Conservation (phyloP, 345 rosid species). For the Eucalyptus cloeziana region DNA sequence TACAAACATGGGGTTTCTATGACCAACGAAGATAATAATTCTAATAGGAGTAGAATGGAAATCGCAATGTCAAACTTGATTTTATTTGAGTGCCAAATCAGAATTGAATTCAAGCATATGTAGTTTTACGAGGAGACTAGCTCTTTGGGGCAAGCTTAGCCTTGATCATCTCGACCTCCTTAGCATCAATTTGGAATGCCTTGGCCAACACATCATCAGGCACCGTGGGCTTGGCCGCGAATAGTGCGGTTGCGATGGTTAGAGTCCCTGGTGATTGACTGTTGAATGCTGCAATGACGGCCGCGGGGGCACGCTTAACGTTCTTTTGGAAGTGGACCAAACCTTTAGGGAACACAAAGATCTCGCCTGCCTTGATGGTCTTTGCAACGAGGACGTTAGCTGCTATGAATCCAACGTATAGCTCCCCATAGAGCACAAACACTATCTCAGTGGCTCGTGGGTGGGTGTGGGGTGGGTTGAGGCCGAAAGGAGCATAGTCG, state of each 20-base stretch:
- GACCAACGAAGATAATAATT: background rate
- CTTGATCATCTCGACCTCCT: slow-evolving; percentile 24
- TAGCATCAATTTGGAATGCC: slow-evolving; percentile 27
- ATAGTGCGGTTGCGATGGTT: slow-evolving; percentile 25
- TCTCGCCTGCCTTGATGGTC: slow-evolving; percentile 31
- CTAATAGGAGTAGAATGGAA: background rate
- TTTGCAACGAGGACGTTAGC: slow-evolving; percentile 27
- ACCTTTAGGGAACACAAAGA: slow-evolving; percentile 45
- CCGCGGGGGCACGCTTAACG: slow-evolving; percentile 6
- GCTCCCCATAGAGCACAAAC: slow-evolving; percentile 37
- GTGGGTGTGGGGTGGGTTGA: slow-evolving; percentile 67
- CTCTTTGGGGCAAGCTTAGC: slow-evolving; percentile 23
- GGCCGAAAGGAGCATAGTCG: slow-evolving; percentile 45
- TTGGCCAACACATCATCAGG: slow-evolving; percentile 28
- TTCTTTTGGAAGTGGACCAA: slow-evolving; percentile 59
- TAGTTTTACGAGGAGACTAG: background rate
- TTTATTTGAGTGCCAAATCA: background rate
- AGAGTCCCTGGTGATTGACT: slow-evolving; percentile 56
- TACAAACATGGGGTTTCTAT: background rate
- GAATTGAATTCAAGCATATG: background rate
- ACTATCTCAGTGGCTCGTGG: slow-evolving; percentile 51
- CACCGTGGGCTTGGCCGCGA: slow-evolving; percentile 25
- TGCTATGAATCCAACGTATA: slow-evolving; percentile 42
- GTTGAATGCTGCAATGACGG: slow-evolving; percentile 37
- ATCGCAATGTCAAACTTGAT: background rate